phyloP scores from a whole-genome alignment of 441 rosid genomes.

The Pelargonium fulgidum region DNA sequence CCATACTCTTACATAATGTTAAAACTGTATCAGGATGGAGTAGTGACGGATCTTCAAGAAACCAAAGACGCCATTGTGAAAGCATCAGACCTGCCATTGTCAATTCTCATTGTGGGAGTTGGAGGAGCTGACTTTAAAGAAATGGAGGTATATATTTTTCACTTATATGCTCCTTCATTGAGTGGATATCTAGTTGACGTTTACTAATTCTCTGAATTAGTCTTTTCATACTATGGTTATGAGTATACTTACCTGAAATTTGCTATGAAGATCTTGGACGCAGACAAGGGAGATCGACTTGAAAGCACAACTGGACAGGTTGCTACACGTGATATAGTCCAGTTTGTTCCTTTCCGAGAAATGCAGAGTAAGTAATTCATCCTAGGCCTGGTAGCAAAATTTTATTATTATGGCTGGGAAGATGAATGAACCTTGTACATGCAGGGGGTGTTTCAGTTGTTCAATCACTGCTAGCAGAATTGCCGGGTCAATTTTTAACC shows the following conservation, averaged over 20 bases:
- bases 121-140: constrained; percentile 97
- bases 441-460: constrained; percentile 74
- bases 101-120: constrained; percentile 83
- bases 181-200: constrained; percentile 2
- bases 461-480: constrained; percentile 71
- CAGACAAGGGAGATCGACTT: constrained; percentile 80
- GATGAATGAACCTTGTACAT: constrained; percentile 11
- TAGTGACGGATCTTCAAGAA: constrained; percentile 91
- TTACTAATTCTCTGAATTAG: not conserved
- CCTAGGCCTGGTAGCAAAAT: not conserved
- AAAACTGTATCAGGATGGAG: constrained; percentile 58
- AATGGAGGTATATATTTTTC: constrained; percentile 62
- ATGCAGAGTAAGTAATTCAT: constrained; percentile 54
- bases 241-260: not conserved
- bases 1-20: constrained; percentile 14
- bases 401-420: not conserved
- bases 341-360: constrained; percentile 70
- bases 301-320: constrained; percentile 75
- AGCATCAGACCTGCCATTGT: constrained; percentile 86
- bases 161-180: not conserved
- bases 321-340: constrained; percentile 87
- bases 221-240: not conserved
- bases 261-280: constrained; percentile 58
- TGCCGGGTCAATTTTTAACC: constrained; percentile 71
- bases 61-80: constrained; percentile 80